These are phyloP conservation scores for Epichloe sylvatica DNA, from an alignment of 2,329 filamentous ascomycete species.

Conservation along the genomic window DNA sequence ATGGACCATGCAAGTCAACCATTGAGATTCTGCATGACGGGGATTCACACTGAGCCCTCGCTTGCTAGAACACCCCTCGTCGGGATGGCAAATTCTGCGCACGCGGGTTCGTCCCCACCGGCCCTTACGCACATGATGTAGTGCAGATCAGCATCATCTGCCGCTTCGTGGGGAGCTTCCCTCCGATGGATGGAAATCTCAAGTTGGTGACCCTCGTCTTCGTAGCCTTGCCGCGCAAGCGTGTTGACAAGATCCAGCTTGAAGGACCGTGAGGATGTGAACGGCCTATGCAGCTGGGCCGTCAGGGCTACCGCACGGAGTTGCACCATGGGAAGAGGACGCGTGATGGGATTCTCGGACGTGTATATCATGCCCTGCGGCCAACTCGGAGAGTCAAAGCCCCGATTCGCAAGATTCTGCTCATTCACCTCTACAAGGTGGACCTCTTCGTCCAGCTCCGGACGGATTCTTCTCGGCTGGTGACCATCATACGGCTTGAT, in stretches of 20 bases:
- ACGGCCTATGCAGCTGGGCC: not conserved
- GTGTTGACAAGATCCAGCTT: not conserved
- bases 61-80: not conserved
- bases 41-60: not conserved
- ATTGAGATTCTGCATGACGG: not conserved
- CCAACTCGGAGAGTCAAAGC: not conserved
- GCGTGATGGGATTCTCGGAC: conserved; percentile 1
- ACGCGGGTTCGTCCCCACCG: not conserved
- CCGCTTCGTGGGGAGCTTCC: not conserved
- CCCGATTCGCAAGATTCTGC: not conserved
- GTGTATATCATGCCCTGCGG: not conserved
- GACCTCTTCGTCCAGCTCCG: not conserved
- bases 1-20: not conserved
- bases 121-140: not conserved
- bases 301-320: not conserved
- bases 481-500: conserved; percentile 2
- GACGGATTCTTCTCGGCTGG: not conserved
- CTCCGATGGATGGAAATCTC: not conserved
- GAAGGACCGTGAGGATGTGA: not conserved
- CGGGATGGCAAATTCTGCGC: not conserved
- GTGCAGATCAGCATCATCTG: not conserved
- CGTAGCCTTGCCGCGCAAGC: not conserved
- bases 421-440: not conserved
- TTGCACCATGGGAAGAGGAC: not conserved
- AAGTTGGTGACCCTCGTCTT: not conserved